Base-by-base conservation (phyloP, 768 basidiomycete species). In the Tylopilus subfusipes region DNA sequence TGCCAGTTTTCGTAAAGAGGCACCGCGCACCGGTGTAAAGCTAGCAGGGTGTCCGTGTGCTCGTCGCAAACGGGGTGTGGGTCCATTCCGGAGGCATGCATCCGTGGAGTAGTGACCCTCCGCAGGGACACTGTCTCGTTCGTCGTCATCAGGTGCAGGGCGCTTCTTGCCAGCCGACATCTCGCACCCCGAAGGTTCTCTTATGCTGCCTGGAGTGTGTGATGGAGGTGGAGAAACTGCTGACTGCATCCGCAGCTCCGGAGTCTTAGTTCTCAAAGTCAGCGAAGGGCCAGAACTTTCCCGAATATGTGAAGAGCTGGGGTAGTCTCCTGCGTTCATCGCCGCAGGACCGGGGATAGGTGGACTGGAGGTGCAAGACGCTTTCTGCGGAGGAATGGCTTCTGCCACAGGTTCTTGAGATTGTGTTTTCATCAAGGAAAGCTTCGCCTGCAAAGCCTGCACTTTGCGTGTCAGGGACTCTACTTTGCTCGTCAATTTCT, bases 81-180 rank as follows among this genome's bases (percentile, higher is more conserved):
- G 85, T 16, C 69, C 68, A 44, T 70, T 68, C 51, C 72, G 66
- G 10, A 53, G 61, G 52, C 63, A 75, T 21, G 76, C 72, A 25
- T 79, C 68, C 42, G 48, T 63, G 36, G 50, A 70, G 74, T 73
- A 34, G 78, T 84, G 73, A 81, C 88, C 85, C 63, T 90, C 87
- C 0, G 81, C 78, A 24, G 87, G 85, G 25, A 86, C 70, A 49
- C 78, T 76, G 68, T 78, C 64, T 58, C 76, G 73, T 47, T 89
- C 87, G 57, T 86, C 87, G 60, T 91, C 88, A 52, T 90, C 89
- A 2, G 90, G 89, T 25, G 83, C 85, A 22, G 82, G 80, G 12
- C 89, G 80, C 65, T 90, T 91, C 73, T 83, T 85, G 29, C 86
- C 84, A 27, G 70, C 63, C 33, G 81, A 78, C 7, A 62, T 55